Evolutionary conservation across 495 filamentous ascomycete genomes (phyloP).

Genomic region (Lasiosphaeriaceae sp.): DNA sequence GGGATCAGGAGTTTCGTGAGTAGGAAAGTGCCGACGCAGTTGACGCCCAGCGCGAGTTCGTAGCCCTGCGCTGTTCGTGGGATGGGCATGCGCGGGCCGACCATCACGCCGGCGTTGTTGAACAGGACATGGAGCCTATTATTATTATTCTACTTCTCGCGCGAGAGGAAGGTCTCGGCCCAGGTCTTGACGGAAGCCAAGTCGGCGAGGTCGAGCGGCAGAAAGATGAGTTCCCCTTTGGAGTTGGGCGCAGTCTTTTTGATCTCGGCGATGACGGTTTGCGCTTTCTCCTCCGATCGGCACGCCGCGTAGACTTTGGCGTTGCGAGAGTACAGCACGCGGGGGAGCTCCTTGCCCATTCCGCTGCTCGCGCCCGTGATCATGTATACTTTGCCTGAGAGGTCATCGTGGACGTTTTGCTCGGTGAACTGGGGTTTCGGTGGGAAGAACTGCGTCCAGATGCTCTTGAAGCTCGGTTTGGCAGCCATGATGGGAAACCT

Average conservation of each 20-base stretch:
- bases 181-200: slow-evolving; percentile 29
- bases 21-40: slow-evolving; percentile 37
- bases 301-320: slow-evolving; percentile 51
- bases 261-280: slow-evolving; percentile 24
- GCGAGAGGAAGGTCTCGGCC: slow-evolving; percentile 25
- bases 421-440: slow-evolving; percentile 29
- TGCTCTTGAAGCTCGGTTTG: not conserved
- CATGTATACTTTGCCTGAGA: slow-evolving; percentile 35
- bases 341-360: slow-evolving; percentile 44
- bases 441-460: slow-evolving; percentile 21
- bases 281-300: slow-evolving; percentile 33
- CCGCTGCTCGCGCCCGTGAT: slow-evolving; percentile 49
- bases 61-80: slow-evolving; percentile 34
- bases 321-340: slow-evolving; percentile 40
- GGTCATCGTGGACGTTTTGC: slow-evolving; percentile 22
- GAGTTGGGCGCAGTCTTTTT: slow-evolving; percentile 10
- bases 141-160: slow-evolving; percentile 21
- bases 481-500: no score
- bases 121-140: slow-evolving; percentile 35
- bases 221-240: slow-evolving; percentile 26
- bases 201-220: slow-evolving; percentile 34
- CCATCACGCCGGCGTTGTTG: slow-evolving; percentile 40
- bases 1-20: slow-evolving; percentile 43
- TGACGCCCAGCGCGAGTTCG: slow-evolving; percentile 40
- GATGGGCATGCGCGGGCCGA: slow-evolving; percentile 4